phyloP scores from a whole-genome alignment of 768 basidiomycete species.

The Kwoniella dendrophila region DNA sequence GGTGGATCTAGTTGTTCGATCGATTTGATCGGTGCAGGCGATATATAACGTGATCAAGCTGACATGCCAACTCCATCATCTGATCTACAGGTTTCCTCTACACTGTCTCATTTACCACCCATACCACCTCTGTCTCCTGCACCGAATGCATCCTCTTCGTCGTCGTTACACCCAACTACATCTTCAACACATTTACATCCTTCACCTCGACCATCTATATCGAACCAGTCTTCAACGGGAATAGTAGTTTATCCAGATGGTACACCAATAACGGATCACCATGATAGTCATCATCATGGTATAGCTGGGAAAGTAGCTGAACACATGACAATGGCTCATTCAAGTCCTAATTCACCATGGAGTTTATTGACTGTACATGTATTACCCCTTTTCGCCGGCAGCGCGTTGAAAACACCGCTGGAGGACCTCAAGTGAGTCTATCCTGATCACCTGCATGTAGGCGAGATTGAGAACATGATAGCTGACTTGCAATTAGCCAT shows the following conservation, averaged over 20 bases:
- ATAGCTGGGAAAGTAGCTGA: constrained; percentile 16
- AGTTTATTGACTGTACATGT: constrained; percentile 80
- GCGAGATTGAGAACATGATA: neutral
- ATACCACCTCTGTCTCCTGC: constrained; percentile 45
- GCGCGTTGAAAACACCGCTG: constrained; percentile 79
- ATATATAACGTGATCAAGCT: neutral
- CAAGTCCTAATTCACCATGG: constrained; percentile 65
- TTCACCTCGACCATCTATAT: constrained; percentile 27
- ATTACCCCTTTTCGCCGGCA: constrained; percentile 87
- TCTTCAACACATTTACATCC: constrained; percentile 16
- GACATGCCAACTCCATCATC: neutral
- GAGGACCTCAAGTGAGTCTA: constrained; percentile 76
- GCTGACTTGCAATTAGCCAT: constrained; percentile 24
- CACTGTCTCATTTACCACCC: constrained; percentile 46
- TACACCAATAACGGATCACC: constrained; percentile 28
- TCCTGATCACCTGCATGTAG: no score
- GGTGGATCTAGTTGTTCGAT: neutral
- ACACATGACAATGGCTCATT: constrained; percentile 44
- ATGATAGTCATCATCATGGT: constrained; percentile 9
- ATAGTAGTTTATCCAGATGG: constrained; percentile 41
- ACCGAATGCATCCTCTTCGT: constrained; percentile 16
- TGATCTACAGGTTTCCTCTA: constrained; percentile 40
- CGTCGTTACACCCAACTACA: constrained; percentile 8
- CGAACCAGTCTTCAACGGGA: constrained; percentile 20
- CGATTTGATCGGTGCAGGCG: neutral